Base-by-base conservation (phyloP, 2,329 filamentous ascomycete species). In the Juglanconis sp. region DNA sequence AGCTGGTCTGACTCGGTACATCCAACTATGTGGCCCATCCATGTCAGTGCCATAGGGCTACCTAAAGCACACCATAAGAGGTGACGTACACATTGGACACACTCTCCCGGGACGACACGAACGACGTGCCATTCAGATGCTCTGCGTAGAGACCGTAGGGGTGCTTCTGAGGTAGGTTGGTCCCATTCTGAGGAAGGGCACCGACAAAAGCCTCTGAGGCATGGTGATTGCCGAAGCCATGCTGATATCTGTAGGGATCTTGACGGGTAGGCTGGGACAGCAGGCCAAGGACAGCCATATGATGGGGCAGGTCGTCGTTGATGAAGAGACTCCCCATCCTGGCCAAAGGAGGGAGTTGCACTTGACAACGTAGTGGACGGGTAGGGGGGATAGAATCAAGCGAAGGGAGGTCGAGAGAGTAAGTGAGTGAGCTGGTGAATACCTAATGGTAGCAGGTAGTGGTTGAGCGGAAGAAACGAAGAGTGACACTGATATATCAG, bases 1-100 rank as follows among this genome's bases (percentile, higher is more conserved):
- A 5, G 69, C 69, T 15, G 71, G 69, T 35, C 66, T 63, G 51
- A 71, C 69, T 44, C 68, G 69, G 51, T 71, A 72, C 53, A 72
- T 69, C 69, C 69, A 70, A n/a, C 59, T 61, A 48, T 35, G 46
- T 59, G 50, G 49, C 15, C 31, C 38, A 57, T 49, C 40, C 49
- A 61, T 52, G 59, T 61, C 54, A 61, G 42, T 24, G 17, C n/a
- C 32, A 40, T 56, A n/a, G n/a, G 11, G 36, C 31, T n/a, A n/a
- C 34, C 8, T n/a, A 3, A 5, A 24, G 13, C n/a, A 17, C 10
- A 34, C 3, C 44, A 46, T 5, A 10, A 50, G 17, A 52, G 8
- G 36, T 5, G 13, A 53, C 53, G 32, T 49, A 61, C 59, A 69
- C 67, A 61, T 70, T 60, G 13, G 68, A 67, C 40, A 62, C 58